phyloP scores from a whole-genome alignment of 2,329 filamentous ascomycete species.

The Cadophora luteo-olivacea region DNA sequence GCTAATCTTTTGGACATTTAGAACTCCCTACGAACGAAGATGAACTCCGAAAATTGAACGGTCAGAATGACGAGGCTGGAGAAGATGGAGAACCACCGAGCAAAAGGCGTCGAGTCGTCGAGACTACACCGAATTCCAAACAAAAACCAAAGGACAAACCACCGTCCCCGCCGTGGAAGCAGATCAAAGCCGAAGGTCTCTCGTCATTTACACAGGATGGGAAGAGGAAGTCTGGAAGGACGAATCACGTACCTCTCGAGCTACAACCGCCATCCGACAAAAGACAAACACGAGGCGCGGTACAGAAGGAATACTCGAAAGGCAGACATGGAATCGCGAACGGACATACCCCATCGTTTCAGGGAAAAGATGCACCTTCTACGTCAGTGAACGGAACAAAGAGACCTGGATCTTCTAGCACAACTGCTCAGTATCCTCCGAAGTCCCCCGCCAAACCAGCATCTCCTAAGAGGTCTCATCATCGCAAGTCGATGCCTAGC shows the following conservation, averaged over 20 bases:
- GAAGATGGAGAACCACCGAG: slow-evolving; percentile 57
- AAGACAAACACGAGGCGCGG: slow-evolving; percentile 56
- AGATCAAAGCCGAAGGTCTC: slow-evolving; percentile 81
- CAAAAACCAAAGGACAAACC: slow-evolving; percentile 50
- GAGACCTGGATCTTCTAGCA: slow-evolving; percentile 32
- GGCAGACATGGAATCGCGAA: slow-evolving; percentile 38
- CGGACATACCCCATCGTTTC: slow-evolving; percentile 30
- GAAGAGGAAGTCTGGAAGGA: slow-evolving; percentile 69
- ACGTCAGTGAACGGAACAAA: slow-evolving; percentile 36
- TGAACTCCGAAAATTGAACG: slow-evolving; percentile 42
- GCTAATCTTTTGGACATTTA: slow-evolving; percentile 31
- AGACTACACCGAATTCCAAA: slow-evolving; percentile 53
- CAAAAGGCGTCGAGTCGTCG: slow-evolving; percentile 70
- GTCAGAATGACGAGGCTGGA: slow-evolving; percentile 38
- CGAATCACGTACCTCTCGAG: slow-evolving; percentile 62
- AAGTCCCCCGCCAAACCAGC: slow-evolving; percentile 37
- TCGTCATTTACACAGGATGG: slow-evolving; percentile 83
- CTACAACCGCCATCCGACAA: slow-evolving; percentile 57
- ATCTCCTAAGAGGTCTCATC: slow-evolving; percentile 41
- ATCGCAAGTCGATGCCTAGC: slow-evolving; percentile 40
- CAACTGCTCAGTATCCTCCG: slow-evolving; percentile 29
- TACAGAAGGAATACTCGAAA: slow-evolving; percentile 46
- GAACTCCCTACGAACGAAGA: slow-evolving; percentile 37
- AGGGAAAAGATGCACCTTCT: slow-evolving; percentile 31
- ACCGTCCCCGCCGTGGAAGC: slow-evolving; percentile 93